Evolutionary conservation across 2,329 filamentous ascomycete species (phyloP), one percentile per base, ranked within the genome.

Genomic region (Pseudogymnoascus sp.): DNA sequence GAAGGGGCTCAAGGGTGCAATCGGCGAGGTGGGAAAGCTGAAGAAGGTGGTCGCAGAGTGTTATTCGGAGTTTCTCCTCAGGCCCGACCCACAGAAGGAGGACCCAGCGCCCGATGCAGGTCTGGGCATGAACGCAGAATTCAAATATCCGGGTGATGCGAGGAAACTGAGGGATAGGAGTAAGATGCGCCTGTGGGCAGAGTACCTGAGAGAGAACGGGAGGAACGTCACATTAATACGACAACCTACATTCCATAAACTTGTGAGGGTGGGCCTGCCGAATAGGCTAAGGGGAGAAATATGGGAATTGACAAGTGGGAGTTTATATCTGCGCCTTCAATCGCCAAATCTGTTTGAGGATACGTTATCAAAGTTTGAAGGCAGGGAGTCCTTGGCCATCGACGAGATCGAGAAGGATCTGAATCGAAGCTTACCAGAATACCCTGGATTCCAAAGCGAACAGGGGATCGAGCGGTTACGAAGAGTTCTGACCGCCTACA

Each of bases 331-430:
- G 64, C 87, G 93, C 28, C 82, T 99, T 12, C 89, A 96, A 71
- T 91, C 89, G 64, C 95, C 95, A 1, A 89, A 85, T 10, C 79
- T 93, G 4, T 99, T 93, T 72, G 79, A 83, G 50, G 91, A 99
- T 64, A 97, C 93, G 0, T 79, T 99, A 50, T 81, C 84, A 61
- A 93, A 95, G 72, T 93, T 89, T 70, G 85, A 89, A 5, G 95
- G 95, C 6, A 85, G 89, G 72, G 90, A 96, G 68, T 97, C 93
- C 10, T 82, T 99, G 65, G 95, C 95, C 50, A 97, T 97, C 69
- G 95, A 99, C 74, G 95, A 99, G 80, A 99, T 99, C 68, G 95
- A 99, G 74, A 99, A 99, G 76, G 95, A 99, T 73, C 78, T 99
- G 60, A 99, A 99, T 75, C 87, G 95, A 68, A 97, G 93, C 80